These are phyloP conservation scores for Cladosporium sp. DNA, from an alignment of 2,329 filamentous ascomycete species.

Conservation along the genomic window DNA sequence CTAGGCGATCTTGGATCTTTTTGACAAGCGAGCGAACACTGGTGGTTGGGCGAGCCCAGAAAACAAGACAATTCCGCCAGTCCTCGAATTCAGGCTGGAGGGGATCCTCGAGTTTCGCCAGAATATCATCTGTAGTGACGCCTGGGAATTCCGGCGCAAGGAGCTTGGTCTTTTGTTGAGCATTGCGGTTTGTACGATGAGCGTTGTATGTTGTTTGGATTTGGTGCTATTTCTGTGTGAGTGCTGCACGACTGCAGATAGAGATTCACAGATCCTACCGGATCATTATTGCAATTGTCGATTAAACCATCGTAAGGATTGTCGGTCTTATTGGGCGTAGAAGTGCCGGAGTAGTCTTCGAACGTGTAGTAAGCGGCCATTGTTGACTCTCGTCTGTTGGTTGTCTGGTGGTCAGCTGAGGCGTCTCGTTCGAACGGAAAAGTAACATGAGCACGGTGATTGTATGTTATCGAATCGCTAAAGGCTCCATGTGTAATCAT, in stretches of 20 bases:
- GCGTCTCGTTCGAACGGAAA: too few relatives aligned
- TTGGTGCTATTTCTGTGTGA: conserved; percentile 44
- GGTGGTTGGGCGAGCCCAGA: conserved; percentile 80
- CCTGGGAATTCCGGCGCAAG: conserved; percentile 63
- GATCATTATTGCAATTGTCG: conserved; percentile 58
- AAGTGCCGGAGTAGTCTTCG: conserved; percentile 30
- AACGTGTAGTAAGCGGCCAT: conserved; percentile 35
- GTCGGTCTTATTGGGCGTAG: conserved; percentile 35
- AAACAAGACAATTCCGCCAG: conserved; percentile 72
- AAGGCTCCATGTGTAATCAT: too few relatives aligned
- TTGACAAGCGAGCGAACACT: conserved; percentile 64
- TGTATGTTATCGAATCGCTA: too few relatives aligned
- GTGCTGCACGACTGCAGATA: neutral
- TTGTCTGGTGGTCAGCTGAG: neutral
- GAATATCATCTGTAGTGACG: conserved; percentile 69
- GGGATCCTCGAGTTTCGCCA: conserved; percentile 63
- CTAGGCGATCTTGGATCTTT: conserved; percentile 59
- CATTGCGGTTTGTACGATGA: conserved; percentile 72
- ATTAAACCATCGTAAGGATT: conserved; percentile 78
- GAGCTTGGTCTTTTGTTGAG: conserved; percentile 69
- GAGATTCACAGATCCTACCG: conserved; percentile 47
- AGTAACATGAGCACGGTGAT: too few relatives aligned
- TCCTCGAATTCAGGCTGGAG: conserved; percentile 65
- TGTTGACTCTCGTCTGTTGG: neutral
- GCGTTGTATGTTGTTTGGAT: conserved; percentile 68